Conservation (phyloP, 495 filamentous ascomycete species). For the Aspergillus ellipticus region DNA sequence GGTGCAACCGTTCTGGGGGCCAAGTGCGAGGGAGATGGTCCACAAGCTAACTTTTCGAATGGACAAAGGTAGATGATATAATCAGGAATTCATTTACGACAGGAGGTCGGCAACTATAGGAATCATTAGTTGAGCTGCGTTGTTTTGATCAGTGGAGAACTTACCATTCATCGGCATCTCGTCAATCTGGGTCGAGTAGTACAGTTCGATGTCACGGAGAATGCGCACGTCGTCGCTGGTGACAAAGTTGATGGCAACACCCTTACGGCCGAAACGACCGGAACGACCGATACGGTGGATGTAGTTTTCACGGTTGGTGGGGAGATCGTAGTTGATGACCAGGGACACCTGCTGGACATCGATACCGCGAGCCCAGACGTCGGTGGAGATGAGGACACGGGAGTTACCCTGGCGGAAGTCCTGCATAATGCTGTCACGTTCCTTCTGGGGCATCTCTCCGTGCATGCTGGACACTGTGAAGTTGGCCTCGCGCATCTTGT, state of each 20-base stretch:
- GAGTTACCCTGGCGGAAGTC: conserved; percentile 97
- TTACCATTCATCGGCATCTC: conserved; percentile 98
- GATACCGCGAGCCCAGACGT: conserved; percentile 97
- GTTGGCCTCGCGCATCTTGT: conserved; percentile 97
- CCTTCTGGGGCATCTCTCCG: conserved; percentile 97
- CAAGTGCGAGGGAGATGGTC: neutral
- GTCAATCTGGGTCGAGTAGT: conserved; percentile 98
- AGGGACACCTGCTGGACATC: conserved; percentile 99
- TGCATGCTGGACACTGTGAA: conserved; percentile 99
- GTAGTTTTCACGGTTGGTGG: conserved; percentile 99
- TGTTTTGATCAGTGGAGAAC: neutral
- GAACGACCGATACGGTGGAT: conserved; percentile 97
- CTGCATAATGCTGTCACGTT: conserved; percentile 98
- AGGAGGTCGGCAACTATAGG: conserved; percentile 43
- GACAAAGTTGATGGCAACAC: conserved; percentile 99
- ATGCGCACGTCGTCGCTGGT: conserved; percentile 97
- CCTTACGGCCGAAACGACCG: conserved; percentile 95
- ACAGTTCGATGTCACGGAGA: conserved; percentile 93
- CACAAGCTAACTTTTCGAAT: neutral
- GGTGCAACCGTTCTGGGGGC: neutral
- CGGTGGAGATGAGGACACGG: conserved; percentile 95
- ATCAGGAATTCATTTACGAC: conserved; percentile 27
- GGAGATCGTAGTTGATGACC: conserved; percentile 99
- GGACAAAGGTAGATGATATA: neutral
- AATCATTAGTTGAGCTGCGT: neutral